phyloP scores from a whole-genome alignment of 1,284 basidiomycete species.

The Trametes pubescens region DNA sequence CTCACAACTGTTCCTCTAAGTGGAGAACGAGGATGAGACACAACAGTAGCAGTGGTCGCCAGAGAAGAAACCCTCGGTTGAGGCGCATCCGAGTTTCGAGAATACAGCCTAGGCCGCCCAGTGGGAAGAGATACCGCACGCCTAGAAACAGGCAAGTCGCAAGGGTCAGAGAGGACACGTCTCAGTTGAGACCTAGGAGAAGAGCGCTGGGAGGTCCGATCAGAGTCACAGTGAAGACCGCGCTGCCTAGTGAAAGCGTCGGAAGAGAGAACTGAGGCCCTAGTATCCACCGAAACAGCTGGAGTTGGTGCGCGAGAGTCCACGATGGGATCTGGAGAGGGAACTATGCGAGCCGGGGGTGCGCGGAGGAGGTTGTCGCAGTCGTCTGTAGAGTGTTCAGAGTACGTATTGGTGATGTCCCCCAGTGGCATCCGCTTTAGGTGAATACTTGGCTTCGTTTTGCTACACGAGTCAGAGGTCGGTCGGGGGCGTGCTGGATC shows the following conservation, averaged over 20 bases:
- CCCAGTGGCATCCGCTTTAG: conserved; percentile 19
- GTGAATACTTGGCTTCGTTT: neutral
- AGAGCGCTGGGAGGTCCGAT: neutral
- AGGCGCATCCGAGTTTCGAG: neutral
- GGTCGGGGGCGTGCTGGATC: conserved; percentile 16
- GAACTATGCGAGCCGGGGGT: conserved; percentile 2
- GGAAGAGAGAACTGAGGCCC: conserved; percentile 13
- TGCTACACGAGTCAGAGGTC: neutral
- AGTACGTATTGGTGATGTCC: conserved; percentile 27
- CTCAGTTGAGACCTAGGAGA: conserved; percentile 25
- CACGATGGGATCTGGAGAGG: neutral
- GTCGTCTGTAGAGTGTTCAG: neutral
- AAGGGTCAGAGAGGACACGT: conserved; percentile 27
- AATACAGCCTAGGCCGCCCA: conserved; percentile 4
- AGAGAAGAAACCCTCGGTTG: conserved; percentile 19
- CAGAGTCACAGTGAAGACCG: neutral
- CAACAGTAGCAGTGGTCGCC: conserved; percentile 25
- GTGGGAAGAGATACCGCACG: conserved; percentile 6
- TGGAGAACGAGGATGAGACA: conserved; percentile 10
- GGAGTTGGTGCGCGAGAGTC: conserved; percentile 16
- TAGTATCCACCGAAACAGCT: conserved; percentile 29
- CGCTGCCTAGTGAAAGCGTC: neutral
- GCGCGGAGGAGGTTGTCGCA: conserved; percentile 5
- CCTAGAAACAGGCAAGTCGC: neutral
- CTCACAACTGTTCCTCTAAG: neutral